These are phyloP conservation scores for Hordeum pubiflorum DNA, from an alignment of 202 grass and related monocot genomes.

Conservation along the genomic window DNA sequence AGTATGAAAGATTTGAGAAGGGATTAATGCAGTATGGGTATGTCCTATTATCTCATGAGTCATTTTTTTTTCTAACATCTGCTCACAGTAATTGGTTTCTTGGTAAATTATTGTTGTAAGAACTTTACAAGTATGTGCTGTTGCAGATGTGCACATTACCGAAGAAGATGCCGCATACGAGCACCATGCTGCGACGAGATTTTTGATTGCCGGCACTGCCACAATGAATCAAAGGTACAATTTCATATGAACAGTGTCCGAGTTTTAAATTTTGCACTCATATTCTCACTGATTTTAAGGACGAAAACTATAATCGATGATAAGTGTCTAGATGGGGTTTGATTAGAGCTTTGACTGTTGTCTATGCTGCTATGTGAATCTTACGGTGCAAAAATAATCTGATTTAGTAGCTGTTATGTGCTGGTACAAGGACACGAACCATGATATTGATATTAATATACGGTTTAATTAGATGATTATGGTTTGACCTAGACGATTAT, in stretches of 20 bases:
- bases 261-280: neutral
- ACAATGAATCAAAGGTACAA: constrained; percentile 79
- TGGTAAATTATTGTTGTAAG: neutral
- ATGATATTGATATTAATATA: neutral
- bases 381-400: neutral
- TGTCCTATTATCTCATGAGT: neutral
- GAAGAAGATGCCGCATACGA: constrained; percentile 67
- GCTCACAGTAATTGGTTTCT: neutral
- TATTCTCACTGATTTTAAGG: neutral
- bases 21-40: constrained; percentile 90
- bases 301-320: neutral
- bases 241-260: neutral
- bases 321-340: neutral
- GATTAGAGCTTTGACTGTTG: neutral
- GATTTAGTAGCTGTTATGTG: neutral
- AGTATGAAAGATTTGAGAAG: constrained; percentile 35
- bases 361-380: neutral
- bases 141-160: constrained; percentile 71
- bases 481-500: no score
- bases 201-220: constrained; percentile 93
- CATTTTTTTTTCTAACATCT: neutral
- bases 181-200: constrained; percentile 76
- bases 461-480: no score
- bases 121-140: constrained; percentile 15
- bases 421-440: neutral